Conservation (phyloP, 2,329 filamentous ascomycete species). For the Lasiodiplodia theobromae region DNA sequence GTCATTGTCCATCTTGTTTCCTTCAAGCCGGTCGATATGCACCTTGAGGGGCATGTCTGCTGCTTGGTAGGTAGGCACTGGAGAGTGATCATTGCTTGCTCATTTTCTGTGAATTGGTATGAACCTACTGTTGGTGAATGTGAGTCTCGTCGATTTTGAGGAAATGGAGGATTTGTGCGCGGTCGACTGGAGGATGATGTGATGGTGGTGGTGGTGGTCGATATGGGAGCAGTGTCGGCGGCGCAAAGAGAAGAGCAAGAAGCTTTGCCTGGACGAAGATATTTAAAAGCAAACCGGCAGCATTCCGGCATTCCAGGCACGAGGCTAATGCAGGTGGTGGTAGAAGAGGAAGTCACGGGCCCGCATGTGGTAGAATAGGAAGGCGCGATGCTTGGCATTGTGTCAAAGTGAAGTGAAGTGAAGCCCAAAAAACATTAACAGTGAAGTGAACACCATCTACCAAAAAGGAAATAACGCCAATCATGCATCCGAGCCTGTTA, state of each 20-base stretch:
- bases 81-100: background rate
- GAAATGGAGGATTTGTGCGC: background rate
- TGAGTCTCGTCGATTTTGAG: background rate
- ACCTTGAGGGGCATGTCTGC: background rate
- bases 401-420: background rate
- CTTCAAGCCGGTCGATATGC: background rate
- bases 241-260: background rate
- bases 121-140: background rate
- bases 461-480: background rate
- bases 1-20: background rate
- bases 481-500: background rate
- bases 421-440: background rate
- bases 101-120: background rate
- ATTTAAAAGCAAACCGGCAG: background rate
- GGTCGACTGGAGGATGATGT: background rate
- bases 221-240: background rate
- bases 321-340: too few species aligned
- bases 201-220: background rate
- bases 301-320: background rate
- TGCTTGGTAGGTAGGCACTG: background rate
- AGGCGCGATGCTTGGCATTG: slow-evolving; percentile 2
- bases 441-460: background rate
- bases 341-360: background rate
- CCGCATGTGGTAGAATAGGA: background rate
- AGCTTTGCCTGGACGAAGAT: background rate